Percentiles rank a stretch among this genome's conserved stretches.
Evolutionary conservation across 441 rosid species (phyloP).

Genomic region (Adansonia rubrostipa): DNA sequence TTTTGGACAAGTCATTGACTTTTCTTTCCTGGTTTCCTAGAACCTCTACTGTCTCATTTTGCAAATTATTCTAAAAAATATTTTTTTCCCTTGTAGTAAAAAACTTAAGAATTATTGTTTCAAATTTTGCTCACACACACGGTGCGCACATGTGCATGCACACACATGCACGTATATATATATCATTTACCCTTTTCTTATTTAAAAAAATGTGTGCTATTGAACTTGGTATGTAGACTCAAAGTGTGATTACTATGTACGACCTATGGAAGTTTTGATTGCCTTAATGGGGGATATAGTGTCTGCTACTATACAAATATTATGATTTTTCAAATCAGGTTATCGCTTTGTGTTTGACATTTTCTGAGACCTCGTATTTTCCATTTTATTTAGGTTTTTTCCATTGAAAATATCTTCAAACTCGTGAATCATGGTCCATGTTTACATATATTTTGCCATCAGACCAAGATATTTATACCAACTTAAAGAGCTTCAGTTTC

Average conservation of each 20-base stretch:
- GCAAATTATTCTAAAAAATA: conserved; percentile 11
- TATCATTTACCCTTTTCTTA: conserved; percentile 15
- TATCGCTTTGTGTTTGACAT: conserved; percentile 2
- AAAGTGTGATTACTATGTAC: background rate
- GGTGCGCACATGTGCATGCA: no score
- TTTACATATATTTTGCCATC: background rate
- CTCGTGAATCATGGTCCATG: background rate
- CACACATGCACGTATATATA: background rate
- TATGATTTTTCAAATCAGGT: conserved; percentile 1
- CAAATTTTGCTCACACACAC: background rate
- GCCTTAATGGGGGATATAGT: background rate
- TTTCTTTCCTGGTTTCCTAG: background rate
- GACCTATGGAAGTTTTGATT: conserved; percentile 11
- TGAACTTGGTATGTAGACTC: background rate
- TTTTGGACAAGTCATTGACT: background rate
- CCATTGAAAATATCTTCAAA: background rate
- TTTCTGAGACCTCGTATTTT: background rate
- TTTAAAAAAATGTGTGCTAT: background rate
- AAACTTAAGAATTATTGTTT: conserved; percentile 3
- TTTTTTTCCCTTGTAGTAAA: background rate
- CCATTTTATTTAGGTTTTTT: background rate
- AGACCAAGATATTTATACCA: background rate
- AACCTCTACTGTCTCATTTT: background rate
- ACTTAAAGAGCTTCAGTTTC: conserved; percentile 16
- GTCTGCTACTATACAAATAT: background rate